phyloP scores from a whole-genome alignment of 1,284 basidiomycete species.

The Malassezia sp. region DNA sequence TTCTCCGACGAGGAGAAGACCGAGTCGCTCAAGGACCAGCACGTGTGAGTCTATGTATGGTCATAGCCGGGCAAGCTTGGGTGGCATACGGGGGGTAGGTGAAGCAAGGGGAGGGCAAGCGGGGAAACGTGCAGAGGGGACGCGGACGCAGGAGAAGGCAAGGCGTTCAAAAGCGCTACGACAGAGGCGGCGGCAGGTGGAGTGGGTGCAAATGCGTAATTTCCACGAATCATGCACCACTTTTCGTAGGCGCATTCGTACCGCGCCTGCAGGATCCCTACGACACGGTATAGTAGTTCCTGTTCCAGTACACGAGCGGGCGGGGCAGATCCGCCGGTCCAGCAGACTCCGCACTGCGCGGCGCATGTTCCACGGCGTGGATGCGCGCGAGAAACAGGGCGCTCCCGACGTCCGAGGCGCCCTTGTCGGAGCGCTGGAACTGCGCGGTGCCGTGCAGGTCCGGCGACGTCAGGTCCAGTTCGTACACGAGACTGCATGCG shows the following conservation, averaged over 20 bases:
- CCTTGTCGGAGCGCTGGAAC: neutral
- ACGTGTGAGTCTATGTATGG: conserved; percentile 8
- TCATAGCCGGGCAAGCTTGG: no score
- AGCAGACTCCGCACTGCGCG: neutral
- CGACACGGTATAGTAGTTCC: conserved; percentile 8
- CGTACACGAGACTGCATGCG: conserved; percentile 16
- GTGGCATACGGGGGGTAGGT: no score
- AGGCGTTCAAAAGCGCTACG: no score
- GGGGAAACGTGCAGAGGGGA: no score
- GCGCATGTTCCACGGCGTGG: conserved; percentile 10
- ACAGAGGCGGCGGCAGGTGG: no score
- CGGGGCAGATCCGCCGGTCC: neutral
- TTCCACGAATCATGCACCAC: no score
- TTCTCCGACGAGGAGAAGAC: conserved; percentile 43
- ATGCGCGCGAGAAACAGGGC: conserved; percentile 13
- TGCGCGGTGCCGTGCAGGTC: conserved; percentile 11
- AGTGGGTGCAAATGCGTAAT: no score
- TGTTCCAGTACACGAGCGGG: conserved; percentile 14
- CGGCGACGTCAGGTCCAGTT: conserved; percentile 15
- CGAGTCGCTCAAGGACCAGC: conserved; percentile 35
- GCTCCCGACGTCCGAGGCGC: conserved; percentile 5
- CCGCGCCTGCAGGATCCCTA: no score
- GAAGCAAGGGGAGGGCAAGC: no score
- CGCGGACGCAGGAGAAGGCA: no score
- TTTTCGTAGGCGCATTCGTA: no score